Percentiles rank a stretch among this genome's conserved stretches.
Conservation (phyloP, 495 filamentous ascomycete genomes). For the Penicillium waksmanii region DNA sequence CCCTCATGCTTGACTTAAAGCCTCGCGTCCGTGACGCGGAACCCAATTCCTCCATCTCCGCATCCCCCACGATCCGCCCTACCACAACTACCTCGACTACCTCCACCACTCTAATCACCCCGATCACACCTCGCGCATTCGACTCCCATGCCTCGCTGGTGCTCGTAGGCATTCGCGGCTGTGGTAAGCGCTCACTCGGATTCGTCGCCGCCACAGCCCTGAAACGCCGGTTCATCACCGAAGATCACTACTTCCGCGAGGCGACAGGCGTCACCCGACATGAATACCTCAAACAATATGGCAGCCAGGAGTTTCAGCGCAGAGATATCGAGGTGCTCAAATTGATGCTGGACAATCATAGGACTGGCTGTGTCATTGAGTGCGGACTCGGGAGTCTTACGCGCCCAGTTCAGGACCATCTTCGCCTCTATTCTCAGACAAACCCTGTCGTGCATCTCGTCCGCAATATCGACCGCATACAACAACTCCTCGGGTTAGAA, state of each 20-base stretch:
- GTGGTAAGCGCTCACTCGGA: conserved; percentile 77
- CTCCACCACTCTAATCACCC: conserved; percentile 31
- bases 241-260: conserved; percentile 75
- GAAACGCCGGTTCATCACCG: conserved; percentile 73
- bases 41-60: conserved; percentile 3
- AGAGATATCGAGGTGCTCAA: conserved; percentile 69
- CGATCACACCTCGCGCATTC: conserved; percentile 55
- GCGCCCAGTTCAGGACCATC: conserved; percentile 58
- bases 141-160: conserved; percentile 71
- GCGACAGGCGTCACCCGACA: conserved; percentile 66
- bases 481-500: conserved; percentile 61
- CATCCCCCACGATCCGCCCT: background rate
- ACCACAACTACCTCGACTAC: background rate
- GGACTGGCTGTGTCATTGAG: conserved; percentile 70
- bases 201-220: conserved; percentile 79
- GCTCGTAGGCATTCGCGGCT: conserved; percentile 74
- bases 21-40: conserved; percentile 16
- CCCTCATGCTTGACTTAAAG: conserved; percentile 20
- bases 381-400: conserved; percentile 65
- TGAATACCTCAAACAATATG: conserved; percentile 64
- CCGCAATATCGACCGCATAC: conserved; percentile 68
- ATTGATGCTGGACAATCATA: conserved; percentile 66
- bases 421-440: conserved; percentile 60
- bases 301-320: conserved; percentile 66
- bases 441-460: conserved; percentile 78